Evolutionary conservation across 148 eudicot genomes (phyloP).

Genomic region (Gaultheria prostrata): DNA sequence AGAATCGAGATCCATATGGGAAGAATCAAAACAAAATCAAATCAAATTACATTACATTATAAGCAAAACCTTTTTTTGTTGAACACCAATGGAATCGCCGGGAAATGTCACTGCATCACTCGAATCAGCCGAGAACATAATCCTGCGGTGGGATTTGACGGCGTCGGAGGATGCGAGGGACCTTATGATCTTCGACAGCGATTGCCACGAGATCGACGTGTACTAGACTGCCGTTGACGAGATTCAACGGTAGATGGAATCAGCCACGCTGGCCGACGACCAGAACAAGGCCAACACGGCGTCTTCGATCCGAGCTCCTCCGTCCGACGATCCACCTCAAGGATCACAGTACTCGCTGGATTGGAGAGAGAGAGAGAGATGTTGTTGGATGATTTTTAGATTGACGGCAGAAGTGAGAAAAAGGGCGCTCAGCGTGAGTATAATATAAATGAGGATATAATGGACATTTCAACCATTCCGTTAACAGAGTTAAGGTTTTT

Average conservation of each 20-base stretch:
- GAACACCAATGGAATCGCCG: conserved; percentile 21
- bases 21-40: no score
- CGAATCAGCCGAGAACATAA: conserved; percentile 61
- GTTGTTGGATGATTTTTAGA: no score
- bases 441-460: no score
- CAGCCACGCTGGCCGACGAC: neutral
- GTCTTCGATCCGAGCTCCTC: neutral
- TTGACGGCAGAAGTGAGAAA: no score
- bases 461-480: no score
- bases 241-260: neutral
- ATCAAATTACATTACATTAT: no score
- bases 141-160: conserved; percentile 86
- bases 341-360: no score
- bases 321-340: neutral
- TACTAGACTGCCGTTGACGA: neutral
- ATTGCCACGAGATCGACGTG: neutral
- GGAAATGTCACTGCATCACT: conserved; percentile 9
- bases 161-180: conserved; percentile 76
- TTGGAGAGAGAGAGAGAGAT: no score
- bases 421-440: no score
- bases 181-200: neutral
- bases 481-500: no score
- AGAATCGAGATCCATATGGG: no score
- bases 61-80: no score
- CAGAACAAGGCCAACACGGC: neutral